Evolutionary conservation across 2,329 filamentous ascomycete genomes (phyloP).

Genomic region (Colletotrichum simmondsii): DNA sequence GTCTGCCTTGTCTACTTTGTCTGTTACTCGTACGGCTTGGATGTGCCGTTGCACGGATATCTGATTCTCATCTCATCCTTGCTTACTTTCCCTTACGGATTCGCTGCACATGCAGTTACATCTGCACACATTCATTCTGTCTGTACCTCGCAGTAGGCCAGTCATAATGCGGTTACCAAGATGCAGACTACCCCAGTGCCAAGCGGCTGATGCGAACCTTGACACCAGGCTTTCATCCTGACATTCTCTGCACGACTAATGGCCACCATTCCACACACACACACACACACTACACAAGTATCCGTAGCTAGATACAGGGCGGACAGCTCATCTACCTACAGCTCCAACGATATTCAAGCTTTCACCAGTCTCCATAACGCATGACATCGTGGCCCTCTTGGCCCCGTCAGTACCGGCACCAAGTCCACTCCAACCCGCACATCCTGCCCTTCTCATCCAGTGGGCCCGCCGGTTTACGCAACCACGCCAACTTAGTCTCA

Average conservation of each 20-base stretch:
- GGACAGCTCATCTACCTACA: background rate
- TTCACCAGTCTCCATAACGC: constrained; percentile 16
- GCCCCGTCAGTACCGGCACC: constrained; percentile 21
- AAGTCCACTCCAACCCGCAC: constrained; percentile 1
- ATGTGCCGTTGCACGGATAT: background rate
- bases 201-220: background rate
- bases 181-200: constrained; percentile 2
- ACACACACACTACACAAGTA: too few relatives aligned
- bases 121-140: background rate
- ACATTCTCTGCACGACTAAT: background rate
- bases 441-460: background rate
- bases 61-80: background rate
- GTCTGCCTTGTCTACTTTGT: constrained; percentile 4
- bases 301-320: background rate
- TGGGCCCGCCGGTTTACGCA: constrained; percentile 15
- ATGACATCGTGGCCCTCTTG: constrained; percentile 31
- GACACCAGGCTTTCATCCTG: background rate
- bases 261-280: background rate
- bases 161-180: background rate
- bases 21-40: background rate
- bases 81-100: too few relatives aligned
- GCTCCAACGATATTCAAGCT: constrained; percentile 16
- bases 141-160: background rate
- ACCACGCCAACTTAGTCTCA: constrained; percentile 3
- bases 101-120: background rate